Conservation (phyloP, 257 asterid species). For the Ajuga chamaepitys region DNA sequence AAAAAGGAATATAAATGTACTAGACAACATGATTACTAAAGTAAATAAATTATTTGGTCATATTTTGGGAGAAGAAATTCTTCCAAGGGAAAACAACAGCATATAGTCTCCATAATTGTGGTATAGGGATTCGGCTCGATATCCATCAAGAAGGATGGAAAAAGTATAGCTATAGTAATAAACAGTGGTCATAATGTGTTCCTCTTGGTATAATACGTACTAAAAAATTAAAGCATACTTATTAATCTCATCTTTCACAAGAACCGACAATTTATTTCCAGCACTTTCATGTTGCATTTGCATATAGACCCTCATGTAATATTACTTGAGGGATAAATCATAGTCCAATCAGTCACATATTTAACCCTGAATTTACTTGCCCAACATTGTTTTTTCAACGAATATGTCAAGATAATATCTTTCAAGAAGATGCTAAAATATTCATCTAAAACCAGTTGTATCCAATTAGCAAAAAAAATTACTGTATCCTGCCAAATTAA, state of each 20-base stretch:
- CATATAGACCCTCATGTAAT: background rate
- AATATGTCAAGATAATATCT: background rate
- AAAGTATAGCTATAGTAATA: slow-evolving; percentile 1
- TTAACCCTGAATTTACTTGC: background rate
- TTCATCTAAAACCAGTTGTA: background rate
- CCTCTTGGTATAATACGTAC: background rate
- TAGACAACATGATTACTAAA: background rate
- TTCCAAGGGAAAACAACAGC: too few species aligned
- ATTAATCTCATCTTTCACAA: background rate
- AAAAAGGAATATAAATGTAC: background rate
- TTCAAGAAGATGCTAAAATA: background rate
- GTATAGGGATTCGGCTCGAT: background rate
- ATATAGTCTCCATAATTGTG: background rate
- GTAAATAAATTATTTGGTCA: background rate
- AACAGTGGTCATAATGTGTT: background rate
- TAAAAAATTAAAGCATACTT: background rate
- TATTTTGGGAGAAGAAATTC: background rate
- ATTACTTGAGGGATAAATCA: too few species aligned
- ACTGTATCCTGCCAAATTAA: background rate
- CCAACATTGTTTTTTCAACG: background rate
- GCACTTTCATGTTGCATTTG: background rate
- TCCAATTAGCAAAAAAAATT: background rate
- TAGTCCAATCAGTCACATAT: background rate
- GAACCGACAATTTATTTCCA: background rate
- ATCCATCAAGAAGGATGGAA: background rate